These are phyloP conservation scores for Escallonia rubra DNA, from an alignment of 129 eudicot genomes.

Conservation along the genomic window DNA sequence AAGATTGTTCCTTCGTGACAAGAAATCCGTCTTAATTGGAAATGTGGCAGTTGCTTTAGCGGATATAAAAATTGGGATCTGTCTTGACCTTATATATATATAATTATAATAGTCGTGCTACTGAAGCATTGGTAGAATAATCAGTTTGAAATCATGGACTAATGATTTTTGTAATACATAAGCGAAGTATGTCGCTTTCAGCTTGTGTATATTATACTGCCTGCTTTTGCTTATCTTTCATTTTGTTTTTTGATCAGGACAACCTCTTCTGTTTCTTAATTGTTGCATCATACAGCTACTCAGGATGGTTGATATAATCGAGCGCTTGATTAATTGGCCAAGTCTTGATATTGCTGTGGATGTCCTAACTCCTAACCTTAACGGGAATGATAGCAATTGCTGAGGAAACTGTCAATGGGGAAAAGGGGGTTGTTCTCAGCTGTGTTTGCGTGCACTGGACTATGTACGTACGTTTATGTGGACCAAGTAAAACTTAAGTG, in stretches of 20 bases:
- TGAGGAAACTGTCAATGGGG: too few species aligned
- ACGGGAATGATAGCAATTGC: background rate
- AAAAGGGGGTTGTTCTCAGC: background rate
- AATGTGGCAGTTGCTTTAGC: background rate
- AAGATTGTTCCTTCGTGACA: slow-evolving; percentile 1
- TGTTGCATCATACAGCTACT: background rate
- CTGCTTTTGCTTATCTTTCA: too few species aligned
- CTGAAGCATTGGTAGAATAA: background rate
- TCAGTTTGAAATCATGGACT: background rate
- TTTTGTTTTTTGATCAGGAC: background rate
- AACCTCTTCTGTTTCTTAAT: background rate
- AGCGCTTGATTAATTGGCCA: background rate
- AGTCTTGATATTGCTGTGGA: background rate
- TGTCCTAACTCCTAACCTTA: background rate
- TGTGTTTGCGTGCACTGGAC: background rate
- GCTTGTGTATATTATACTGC: background rate
- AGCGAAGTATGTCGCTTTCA: background rate
- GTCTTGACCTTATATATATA: background rate
- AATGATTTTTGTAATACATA: background rate
- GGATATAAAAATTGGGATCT: background rate
- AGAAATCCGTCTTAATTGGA: background rate
- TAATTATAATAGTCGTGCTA: background rate
- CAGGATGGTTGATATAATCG: background rate
- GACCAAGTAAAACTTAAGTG: background rate
- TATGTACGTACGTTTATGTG: background rate